These are phyloP conservation scores for Oryza longistaminata DNA, from an alignment of 176 grass and related monocot genomes.

Conservation along the genomic window DNA sequence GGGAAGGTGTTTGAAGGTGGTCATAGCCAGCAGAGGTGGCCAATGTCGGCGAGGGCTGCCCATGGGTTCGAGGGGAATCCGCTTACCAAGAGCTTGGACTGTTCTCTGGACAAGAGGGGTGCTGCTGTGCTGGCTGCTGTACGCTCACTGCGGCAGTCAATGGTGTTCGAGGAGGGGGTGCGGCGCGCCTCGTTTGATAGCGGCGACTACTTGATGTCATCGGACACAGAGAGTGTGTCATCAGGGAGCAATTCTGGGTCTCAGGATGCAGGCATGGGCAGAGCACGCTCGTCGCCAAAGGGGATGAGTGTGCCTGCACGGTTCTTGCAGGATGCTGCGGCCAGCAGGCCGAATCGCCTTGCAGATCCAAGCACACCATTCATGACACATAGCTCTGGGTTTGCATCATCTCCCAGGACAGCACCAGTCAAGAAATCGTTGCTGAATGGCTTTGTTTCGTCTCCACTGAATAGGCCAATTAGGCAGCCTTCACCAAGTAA, in stretches of 20 bases:
- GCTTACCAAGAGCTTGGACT: slow-evolving; percentile 83
- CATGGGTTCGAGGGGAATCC: slow-evolving; percentile 58
- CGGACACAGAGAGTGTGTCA: slow-evolving; percentile 80
- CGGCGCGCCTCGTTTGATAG: slow-evolving; percentile 54
- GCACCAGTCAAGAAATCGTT: slow-evolving; percentile 56
- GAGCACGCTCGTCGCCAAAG: slow-evolving; percentile 24
- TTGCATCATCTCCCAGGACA: slow-evolving; percentile 46
- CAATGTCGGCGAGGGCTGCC: slow-evolving; percentile 53
- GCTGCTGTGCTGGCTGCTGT: slow-evolving; percentile 61
- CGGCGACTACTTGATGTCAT: slow-evolving; percentile 62
- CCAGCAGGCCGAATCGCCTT: slow-evolving; percentile 46
- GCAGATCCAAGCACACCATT: slow-evolving; percentile 55
- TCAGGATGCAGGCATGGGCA: slow-evolving; percentile 47
- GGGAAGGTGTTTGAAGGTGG: slow-evolving; percentile 40
- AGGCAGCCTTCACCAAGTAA: slow-evolving; percentile 59
- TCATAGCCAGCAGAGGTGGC: slow-evolving; percentile 59
- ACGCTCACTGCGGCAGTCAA: slow-evolving; percentile 67
- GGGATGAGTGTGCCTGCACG: slow-evolving; percentile 63
- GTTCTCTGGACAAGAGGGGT: slow-evolving; percentile 64
- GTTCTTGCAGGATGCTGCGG: slow-evolving; percentile 58
- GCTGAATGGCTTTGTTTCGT: slow-evolving; percentile 48
- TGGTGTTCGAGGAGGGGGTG: slow-evolving; percentile 58
- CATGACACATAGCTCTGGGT: slow-evolving; percentile 31
- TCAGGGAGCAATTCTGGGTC: slow-evolving; percentile 83
- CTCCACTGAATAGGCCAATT: slow-evolving; percentile 52